Evolutionary conservation across 805 yeast genomes (phyloP).

Genomic region (Starmerella floricola): DNA sequence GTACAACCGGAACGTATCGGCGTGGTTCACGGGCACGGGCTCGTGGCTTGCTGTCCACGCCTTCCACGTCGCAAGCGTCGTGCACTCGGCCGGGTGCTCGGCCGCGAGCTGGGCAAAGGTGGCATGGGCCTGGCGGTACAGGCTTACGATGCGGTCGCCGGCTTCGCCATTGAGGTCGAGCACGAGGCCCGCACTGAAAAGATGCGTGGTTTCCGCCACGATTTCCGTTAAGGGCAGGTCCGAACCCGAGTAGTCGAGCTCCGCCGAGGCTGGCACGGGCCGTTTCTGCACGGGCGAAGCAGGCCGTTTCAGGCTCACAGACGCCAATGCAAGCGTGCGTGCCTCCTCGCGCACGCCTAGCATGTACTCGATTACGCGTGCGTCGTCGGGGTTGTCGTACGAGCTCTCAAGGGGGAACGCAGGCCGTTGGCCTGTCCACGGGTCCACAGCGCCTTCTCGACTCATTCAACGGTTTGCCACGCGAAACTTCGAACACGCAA

Average conservation of each 20-base stretch:
- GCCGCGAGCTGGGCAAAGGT: not conserved
- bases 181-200: not conserved
- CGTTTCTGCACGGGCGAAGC: too few relatives aligned
- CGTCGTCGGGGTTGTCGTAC: not conserved
- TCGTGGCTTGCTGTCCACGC: slow-evolving; percentile 28
- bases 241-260: too few relatives aligned
- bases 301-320: too few relatives aligned
- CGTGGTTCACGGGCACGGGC: slow-evolving; percentile 32
- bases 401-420: slow-evolving; percentile 24
- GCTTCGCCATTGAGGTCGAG: not conserved
- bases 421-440: slow-evolving; percentile 14
- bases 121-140: not conserved
- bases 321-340: not conserved
- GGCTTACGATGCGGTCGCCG: not conserved
- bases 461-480: too few relatives aligned
- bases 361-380: not conserved
- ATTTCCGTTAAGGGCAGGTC: too few relatives aligned
- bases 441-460: slow-evolving; percentile 10
- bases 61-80: slow-evolving; percentile 37
- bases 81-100: slow-evolving; percentile 19
- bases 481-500: too few relatives aligned
- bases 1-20: slow-evolving; percentile 29
- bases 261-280: too few relatives aligned
- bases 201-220: too few relatives aligned
- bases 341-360: slow-evolving; percentile 1